Evolutionary conservation across 2,329 filamentous ascomycete species (phyloP).

Genomic region (Biscogniauxia mediterranea): DNA sequence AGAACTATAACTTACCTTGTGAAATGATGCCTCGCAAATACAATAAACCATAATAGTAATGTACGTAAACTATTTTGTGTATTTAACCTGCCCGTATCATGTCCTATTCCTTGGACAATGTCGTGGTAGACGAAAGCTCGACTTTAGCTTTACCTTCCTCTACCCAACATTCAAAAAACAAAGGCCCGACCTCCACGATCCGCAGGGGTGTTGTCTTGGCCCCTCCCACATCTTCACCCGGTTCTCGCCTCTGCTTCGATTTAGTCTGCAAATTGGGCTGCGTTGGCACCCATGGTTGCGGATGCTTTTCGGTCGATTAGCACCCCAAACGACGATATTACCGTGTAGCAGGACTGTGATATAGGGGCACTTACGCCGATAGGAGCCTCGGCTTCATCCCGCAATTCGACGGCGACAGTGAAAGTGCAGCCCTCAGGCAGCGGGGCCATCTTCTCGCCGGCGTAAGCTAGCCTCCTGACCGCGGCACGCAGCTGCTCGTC

Average conservation of each 20-base stretch:
- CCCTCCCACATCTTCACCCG: slow-evolving; percentile 37
- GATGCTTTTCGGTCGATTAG: slow-evolving; percentile 42
- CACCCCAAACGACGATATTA: neutral
- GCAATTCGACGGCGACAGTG: slow-evolving; percentile 72
- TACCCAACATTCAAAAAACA: slow-evolving; percentile 67
- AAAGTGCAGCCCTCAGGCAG: slow-evolving; percentile 69
- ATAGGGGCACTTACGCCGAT: slow-evolving; percentile 49
- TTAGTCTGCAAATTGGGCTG: slow-evolving; percentile 45
- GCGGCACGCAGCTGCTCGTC: slow-evolving; percentile 71
- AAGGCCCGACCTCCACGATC: slow-evolving; percentile 54
- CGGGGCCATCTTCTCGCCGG: slow-evolving; percentile 53
- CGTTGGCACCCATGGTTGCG: slow-evolving; percentile 60
- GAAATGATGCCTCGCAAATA: neutral
- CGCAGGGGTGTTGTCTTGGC: slow-evolving; percentile 49
- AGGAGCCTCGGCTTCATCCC: slow-evolving; percentile 56
- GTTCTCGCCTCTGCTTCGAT: slow-evolving; percentile 31
- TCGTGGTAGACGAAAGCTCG: slow-evolving; percentile 12
- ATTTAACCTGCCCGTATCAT: neutral
- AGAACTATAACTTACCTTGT: neutral
- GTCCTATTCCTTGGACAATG: slow-evolving; percentile 9
- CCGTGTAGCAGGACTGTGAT: neutral
- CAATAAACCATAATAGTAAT: neutral
- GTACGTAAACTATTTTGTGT: neutral
- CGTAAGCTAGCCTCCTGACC: slow-evolving; percentile 60
- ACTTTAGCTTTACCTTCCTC: slow-evolving; percentile 53